Conservation (phyloP, 495 filamentous ascomycete species). For the Cercophora scortea region DNA sequence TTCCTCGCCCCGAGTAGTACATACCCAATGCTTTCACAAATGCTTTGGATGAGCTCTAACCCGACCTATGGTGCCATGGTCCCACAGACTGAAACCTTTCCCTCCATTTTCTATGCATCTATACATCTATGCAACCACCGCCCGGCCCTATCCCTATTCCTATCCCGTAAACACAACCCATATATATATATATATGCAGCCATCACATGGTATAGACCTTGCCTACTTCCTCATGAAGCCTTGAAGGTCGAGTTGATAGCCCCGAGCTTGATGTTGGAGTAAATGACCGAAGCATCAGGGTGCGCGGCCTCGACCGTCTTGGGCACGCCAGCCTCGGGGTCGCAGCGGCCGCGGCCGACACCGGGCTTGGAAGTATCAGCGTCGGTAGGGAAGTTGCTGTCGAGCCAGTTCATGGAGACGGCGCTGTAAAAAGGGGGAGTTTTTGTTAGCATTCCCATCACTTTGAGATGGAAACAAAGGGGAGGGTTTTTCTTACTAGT, state of each 20-base stretch:
- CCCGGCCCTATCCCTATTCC: too few relatives aligned
- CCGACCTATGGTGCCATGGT: too few relatives aligned
- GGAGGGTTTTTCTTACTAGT: conserved; percentile 31
- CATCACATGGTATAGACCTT: background rate
- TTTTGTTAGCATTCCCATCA: background rate
- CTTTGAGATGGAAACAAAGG: background rate
- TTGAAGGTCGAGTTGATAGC: conserved; percentile 24
- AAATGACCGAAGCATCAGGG: conserved; percentile 48
- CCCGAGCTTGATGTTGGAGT: conserved; percentile 58
- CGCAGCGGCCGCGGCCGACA: conserved; percentile 55
- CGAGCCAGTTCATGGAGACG: conserved; percentile 66
- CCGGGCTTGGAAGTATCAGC: conserved; percentile 43
- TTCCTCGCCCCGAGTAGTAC: too few relatives aligned
- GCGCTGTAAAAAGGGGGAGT: conserved; percentile 7
- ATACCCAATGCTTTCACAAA: too few relatives aligned
- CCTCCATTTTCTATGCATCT: too few relatives aligned
- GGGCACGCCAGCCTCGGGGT: conserved; percentile 44
- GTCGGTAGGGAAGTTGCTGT: conserved; percentile 53
- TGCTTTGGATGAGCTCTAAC: too few relatives aligned
- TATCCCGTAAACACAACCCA: too few relatives aligned
- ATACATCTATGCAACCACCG: too few relatives aligned
- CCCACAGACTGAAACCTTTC: too few relatives aligned
- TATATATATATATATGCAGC: background rate
- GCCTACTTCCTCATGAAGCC: background rate
- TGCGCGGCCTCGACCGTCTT: conserved; percentile 41